A percentile compares a stretch with the other conserved stretches of the same genome.
phyloP scores from a whole-genome alignment of 257 asterid genomes.

The Gentiana dahurica region DNA sequence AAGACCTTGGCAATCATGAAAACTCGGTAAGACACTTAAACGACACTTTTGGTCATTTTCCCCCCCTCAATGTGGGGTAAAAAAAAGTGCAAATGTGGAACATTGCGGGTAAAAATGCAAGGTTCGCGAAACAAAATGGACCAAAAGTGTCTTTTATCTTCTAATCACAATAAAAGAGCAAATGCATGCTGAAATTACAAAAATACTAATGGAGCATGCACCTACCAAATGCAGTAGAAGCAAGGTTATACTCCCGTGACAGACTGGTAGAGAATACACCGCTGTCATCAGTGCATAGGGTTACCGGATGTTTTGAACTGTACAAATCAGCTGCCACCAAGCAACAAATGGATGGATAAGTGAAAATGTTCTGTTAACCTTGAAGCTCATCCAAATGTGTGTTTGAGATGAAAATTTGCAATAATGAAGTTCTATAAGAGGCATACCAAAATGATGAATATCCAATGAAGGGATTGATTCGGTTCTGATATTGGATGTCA shows the following conservation, averaged over 20 bases:
- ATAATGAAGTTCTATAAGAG: conserved; percentile 9
- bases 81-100: too few relatives aligned
- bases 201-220: not conserved
- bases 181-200: not conserved
- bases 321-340: conserved; percentile 64
- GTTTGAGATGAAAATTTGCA: not conserved
- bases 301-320: conserved; percentile 55
- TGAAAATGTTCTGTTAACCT: not conserved
- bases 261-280: conserved; percentile 83
- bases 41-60: too few relatives aligned
- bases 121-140: too few relatives aligned
- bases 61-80: too few relatives aligned
- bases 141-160: too few relatives aligned
- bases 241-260: conserved; percentile 53
- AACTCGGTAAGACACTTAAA: not conserved
- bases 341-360: conserved; percentile 9
- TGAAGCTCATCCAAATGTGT: not conserved
- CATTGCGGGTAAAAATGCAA: too few relatives aligned
- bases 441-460: conserved; percentile 89
- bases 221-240: conserved; percentile 63
- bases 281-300: conserved; percentile 75
- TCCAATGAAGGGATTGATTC: conserved; percentile 76
- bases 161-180: not conserved
- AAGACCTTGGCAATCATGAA: conserved; percentile 33
- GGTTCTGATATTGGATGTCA: conserved; percentile 83